phyloP scores from a whole-genome alignment of 306 rosid species.

The barrel medic (Medicago truncatula) region MtrunA17r5.0-ANR NC_053045.1:57362501-57363000 shows the following conservation, averaged over 20 bases:
- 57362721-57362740: slow-evolving; percentile 76
- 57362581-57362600: slow-evolving; percentile 67
- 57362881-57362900: slow-evolving; percentile 53
- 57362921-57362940: slow-evolving; percentile 73
- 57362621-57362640: slow-evolving; percentile 67
- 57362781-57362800: not conserved
- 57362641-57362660: slow-evolving; percentile 70
- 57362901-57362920: slow-evolving; percentile 63
- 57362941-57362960: slow-evolving; percentile 74
- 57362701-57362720: slow-evolving; percentile 88
- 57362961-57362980: slow-evolving; percentile 63
- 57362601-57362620: slow-evolving; percentile 59
- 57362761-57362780: not conserved
- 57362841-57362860: slow-evolving; percentile 65
- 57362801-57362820: slow-evolving; percentile 10
- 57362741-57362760: slow-evolving; percentile 49
- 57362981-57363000: slow-evolving; percentile 17
- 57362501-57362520: slow-evolving; percentile 41
- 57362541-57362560: slow-evolving; percentile 67
- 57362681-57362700: slow-evolving; percentile 68
- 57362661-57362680: slow-evolving; percentile 72
- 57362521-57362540: slow-evolving; percentile 63
- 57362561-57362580: slow-evolving; percentile 58
- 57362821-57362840: slow-evolving; percentile 41
- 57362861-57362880: slow-evolving; percentile 57